phyloP scores from a whole-genome alignment of 106 monocot genomes.

The Allium fistulosum region DNA sequence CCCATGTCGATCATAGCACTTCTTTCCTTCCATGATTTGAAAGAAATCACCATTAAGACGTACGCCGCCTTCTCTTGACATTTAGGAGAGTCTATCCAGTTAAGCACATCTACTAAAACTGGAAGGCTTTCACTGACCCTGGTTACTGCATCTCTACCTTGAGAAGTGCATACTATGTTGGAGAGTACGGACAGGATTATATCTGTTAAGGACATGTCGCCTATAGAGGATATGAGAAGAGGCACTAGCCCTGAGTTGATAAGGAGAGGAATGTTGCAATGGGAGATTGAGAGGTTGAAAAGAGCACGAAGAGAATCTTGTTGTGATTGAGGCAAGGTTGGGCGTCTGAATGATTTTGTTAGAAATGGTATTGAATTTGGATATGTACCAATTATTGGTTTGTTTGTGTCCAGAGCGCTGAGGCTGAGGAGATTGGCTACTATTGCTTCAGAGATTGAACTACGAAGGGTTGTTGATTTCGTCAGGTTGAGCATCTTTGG shows the following conservation, averaged over 20 bases:
- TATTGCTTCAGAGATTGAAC: slow-evolving; percentile 36
- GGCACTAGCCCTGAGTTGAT: slow-evolving; percentile 34
- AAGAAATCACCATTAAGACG: slow-evolving; percentile 70
- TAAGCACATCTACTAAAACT: slow-evolving; percentile 58
- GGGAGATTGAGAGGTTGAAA: slow-evolving; percentile 71
- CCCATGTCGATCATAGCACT: slow-evolving; percentile 56
- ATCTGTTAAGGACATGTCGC: slow-evolving; percentile 23
- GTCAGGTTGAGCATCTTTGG: slow-evolving; percentile 62
- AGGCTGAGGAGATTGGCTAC: slow-evolving; percentile 78
- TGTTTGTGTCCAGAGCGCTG: slow-evolving; percentile 76
- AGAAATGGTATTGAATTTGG: slow-evolving; percentile 66
- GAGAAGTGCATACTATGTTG: slow-evolving; percentile 42
- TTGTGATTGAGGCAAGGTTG: slow-evolving; percentile 10
- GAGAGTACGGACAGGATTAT: slow-evolving; percentile 49
- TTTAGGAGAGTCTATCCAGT: slow-evolving; percentile 55
- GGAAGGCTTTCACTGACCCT: slow-evolving; percentile 23
- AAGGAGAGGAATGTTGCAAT: slow-evolving; percentile 32
- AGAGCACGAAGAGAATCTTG: slow-evolving; percentile 73
- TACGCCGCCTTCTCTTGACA: slow-evolving; percentile 86
- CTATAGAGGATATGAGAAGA: slow-evolving; percentile 30
- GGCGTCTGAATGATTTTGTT: slow-evolving; percentile 21
- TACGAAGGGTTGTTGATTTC: background rate
- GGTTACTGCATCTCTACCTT: slow-evolving; percentile 43
- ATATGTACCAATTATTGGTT: slow-evolving; percentile 51
- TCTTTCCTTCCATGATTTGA: slow-evolving; percentile 28